These are phyloP conservation scores for Ceratobasidium sp. DNA, from an alignment of 1,284 basidiomycete species.

Conservation along the genomic window DNA sequence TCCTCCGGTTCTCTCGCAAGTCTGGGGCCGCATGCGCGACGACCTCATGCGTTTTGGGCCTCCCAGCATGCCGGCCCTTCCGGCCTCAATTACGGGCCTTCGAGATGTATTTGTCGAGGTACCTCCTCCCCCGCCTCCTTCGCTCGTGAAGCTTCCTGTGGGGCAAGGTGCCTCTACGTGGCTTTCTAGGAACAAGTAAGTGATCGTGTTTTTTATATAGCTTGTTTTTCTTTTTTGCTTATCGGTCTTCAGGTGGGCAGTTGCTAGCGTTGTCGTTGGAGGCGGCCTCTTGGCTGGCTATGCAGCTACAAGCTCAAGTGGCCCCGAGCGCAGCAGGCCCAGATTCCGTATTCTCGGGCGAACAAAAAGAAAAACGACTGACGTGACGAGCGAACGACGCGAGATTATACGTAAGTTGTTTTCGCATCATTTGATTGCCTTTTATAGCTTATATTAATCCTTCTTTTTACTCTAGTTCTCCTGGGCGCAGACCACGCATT, in stretches of 20 bases:
- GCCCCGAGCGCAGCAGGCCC: constrained; percentile 52
- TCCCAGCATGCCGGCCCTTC: constrained; percentile 67
- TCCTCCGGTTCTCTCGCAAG: constrained; percentile 66
- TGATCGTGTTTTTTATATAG: too few species aligned
- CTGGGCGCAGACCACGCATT: constrained; percentile 76
- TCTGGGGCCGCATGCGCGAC: constrained; percentile 74
- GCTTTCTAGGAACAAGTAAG: constrained; percentile 39
- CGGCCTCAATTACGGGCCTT: constrained; percentile 67
- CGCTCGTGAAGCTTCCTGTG: constrained; percentile 58
- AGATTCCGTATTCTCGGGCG: constrained; percentile 37
- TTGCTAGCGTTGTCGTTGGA: constrained; percentile 65
- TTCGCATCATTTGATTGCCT: not conserved
- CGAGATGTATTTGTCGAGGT: constrained; percentile 76
- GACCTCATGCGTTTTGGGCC: constrained; percentile 83
- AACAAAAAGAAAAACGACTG: constrained; percentile 53
- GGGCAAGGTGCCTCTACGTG: constrained; percentile 19
- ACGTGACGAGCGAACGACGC: constrained; percentile 59
- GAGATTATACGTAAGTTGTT: constrained; percentile 73
- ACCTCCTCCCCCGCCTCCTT: constrained; percentile 65
- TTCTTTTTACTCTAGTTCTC: constrained; percentile 63
- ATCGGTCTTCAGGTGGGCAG: constrained; percentile 58
- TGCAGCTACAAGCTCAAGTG: constrained; percentile 50
- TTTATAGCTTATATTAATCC: constrained; percentile 10
- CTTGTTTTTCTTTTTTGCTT: not conserved
- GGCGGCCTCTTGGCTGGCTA: constrained; percentile 70